Percentiles rank a stretch among this genome's conserved stretches.
Evolutionary conservation across 129 eudicot species (phyloP).

Genomic region (Saposhnikovia divaricata): DNA sequence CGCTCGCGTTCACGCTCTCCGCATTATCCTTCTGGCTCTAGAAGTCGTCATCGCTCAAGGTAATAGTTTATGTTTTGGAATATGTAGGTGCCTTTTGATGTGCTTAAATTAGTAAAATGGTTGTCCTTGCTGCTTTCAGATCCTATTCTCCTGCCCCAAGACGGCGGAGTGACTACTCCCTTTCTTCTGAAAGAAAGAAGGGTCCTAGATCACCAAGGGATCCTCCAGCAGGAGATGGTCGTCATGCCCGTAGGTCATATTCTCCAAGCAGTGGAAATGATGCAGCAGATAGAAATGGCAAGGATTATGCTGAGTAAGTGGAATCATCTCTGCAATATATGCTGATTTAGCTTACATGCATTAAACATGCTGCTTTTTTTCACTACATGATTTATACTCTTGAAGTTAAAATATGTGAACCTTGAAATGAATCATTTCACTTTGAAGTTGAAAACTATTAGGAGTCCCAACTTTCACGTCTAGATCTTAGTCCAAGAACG

Average conservation of each 20-base stretch:
- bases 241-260: slow-evolving; percentile 19
- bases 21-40: slow-evolving; percentile 41
- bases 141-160: slow-evolving; percentile 36
- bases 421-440: not conserved
- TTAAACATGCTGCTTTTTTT: not conserved
- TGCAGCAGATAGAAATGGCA: slow-evolving; percentile 12
- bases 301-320: slow-evolving; percentile 15
- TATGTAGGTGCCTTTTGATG: not conserved
- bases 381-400: not conserved
- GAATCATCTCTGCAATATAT: not conserved
- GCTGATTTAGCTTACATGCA: not conserved
- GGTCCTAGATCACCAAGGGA: slow-evolving; percentile 22
- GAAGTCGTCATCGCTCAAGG: slow-evolving; percentile 59
- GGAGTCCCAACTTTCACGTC: not conserved
- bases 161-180: slow-evolving; percentile 23
- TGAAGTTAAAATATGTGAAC: not conserved
- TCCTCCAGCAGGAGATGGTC: slow-evolving; percentile 13
- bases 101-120: slow-evolving; percentile 1
- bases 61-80: slow-evolving; percentile 4
- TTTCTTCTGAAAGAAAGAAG: slow-evolving; percentile 26
- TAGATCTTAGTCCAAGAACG: not conserved
- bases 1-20: slow-evolving; percentile 44
- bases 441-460: not conserved
- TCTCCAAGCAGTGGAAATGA: slow-evolving; percentile 17
- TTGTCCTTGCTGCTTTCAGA: slow-evolving; percentile 18